Evolutionary conservation across 2,329 filamentous ascomycete species (phyloP), one percentile per base, ranked within the genome.

Genomic region (Xylariaceae sp.): DNA sequence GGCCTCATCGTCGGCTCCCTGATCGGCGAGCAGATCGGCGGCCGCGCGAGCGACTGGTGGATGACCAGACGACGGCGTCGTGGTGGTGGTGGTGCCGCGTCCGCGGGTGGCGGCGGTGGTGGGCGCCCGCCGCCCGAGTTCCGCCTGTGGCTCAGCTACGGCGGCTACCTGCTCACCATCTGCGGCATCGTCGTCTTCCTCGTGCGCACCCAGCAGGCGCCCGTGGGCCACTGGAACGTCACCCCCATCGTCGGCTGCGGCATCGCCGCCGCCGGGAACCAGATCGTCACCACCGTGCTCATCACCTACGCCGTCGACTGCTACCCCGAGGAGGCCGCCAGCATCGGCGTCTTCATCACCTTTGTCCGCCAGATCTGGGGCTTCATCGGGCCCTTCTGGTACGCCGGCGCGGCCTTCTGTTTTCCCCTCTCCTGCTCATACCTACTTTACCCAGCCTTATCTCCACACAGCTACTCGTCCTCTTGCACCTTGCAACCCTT

Each of bases 351-450:
- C 10, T 40, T 40, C 16, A 33, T 40, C 13, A 33, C 29, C 5
- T 18, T 38, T 10, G 29, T 33, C 11, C 29, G 38, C 19, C 38
- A 40, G 24, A 28, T 40, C 17, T 40, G 35, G 35, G 38, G 38
- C 3, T 40, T 40, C 12, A 38, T 40, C n/a, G 38, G 38, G 5
- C 38, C 38, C 1, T 40, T 40, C 27, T 40, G 38, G 38, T 40
- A 23, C 8, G 21, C 12, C 12, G 21, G 8, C 21, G n/a, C n/a
- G n/a, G n/a, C n/a, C n/a, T n/a, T n/a, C n/a, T n/a, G n/a, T n/a
- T n/a, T n/a, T n/a, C n/a, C n/a, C n/a, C n/a, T n/a, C n/a, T n/a
- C n/a, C n/a, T n/a, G n/a, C n/a, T n/a, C n/a, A n/a, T n/a, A n/a
- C n/a, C n/a, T n/a, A n/a, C n/a, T n/a, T n/a, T n/a, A n/a, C n/a